Conservation (phyloP, 2,329 filamentous ascomycete genomes). For the Beauveria sp. region DNA sequence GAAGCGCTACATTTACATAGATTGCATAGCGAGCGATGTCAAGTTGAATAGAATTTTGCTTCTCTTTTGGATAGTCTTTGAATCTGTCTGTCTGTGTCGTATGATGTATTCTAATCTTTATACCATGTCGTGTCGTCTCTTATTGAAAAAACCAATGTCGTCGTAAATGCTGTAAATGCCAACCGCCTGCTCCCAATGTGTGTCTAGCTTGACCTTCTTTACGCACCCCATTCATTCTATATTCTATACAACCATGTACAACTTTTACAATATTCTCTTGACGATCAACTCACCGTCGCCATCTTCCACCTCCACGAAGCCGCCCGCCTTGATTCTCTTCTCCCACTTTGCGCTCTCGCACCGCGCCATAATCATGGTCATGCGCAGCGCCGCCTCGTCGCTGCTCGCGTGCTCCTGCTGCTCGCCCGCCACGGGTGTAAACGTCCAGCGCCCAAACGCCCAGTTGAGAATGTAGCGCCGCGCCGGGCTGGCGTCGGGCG, state of each 20-base stretch:
- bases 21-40: conserved; percentile 11
- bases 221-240: neutral
- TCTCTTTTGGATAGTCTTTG: neutral
- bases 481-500: conserved; percentile 23
- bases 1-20: neutral
- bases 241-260: conserved; percentile 5
- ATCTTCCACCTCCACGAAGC: conserved; percentile 40
- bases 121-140: neutral
- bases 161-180: neutral
- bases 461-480: conserved; percentile 86
- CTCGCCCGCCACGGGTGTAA: conserved; percentile 50
- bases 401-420: conserved; percentile 47
- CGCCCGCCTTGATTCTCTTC: conserved; percentile 58
- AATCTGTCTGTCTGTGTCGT: neutral
- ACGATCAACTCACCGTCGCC: conserved; percentile 44
- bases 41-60: neutral
- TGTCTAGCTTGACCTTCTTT: neutral
- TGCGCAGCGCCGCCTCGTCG: conserved; percentile 50
- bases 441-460: conserved; percentile 95
- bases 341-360: conserved; percentile 72
- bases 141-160: neutral
- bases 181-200: neutral
- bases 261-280: conserved; percentile 22
- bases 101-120: neutral
- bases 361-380: conserved; percentile 68